phyloP scores from a whole-genome alignment of 2,329 filamentous ascomycete species.

The Orbilia quercus region DNA sequence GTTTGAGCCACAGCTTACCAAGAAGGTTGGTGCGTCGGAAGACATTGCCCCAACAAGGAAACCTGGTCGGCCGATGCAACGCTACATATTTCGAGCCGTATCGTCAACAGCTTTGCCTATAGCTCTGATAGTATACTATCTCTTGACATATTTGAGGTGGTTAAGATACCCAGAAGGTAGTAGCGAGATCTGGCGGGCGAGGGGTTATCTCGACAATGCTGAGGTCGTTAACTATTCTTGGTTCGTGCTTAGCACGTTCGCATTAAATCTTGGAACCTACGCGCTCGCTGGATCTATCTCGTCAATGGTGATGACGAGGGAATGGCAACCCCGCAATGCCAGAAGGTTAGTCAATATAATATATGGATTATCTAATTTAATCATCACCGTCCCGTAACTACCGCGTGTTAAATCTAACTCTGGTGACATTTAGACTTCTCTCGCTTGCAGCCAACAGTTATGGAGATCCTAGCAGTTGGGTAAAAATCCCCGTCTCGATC shows the following conservation, averaged over 20 bases:
- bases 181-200: not conserved
- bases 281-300: slow-evolving; percentile 5
- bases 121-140: not conserved
- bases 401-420: not conserved
- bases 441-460: slow-evolving; percentile 10
- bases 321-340: not conserved
- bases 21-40: too few species aligned
- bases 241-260: slow-evolving; percentile 13
- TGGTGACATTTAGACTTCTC: slow-evolving; percentile 1
- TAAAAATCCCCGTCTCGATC: not conserved
- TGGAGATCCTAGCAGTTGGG: slow-evolving; percentile 12
- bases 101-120: not conserved
- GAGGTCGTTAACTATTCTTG: slow-evolving; percentile 20
- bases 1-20: too few species aligned
- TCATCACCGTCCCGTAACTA: too few species aligned
- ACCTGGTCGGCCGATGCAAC: not conserved
- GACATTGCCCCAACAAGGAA: too few species aligned
- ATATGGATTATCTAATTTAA: too few species aligned
- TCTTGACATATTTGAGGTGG: slow-evolving; percentile 17
- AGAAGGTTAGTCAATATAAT: not conserved
- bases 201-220: slow-evolving; percentile 14
- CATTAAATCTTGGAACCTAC: slow-evolving; percentile 19
- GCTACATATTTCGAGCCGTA: slow-evolving; percentile 2
- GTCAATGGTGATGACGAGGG: slow-evolving; percentile 15
- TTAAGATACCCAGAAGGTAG: slow-evolving; percentile 16